Evolutionary conservation across 2,329 filamentous ascomycete species (phyloP).

Genomic region (Arthrinium puccinioides): DNA sequence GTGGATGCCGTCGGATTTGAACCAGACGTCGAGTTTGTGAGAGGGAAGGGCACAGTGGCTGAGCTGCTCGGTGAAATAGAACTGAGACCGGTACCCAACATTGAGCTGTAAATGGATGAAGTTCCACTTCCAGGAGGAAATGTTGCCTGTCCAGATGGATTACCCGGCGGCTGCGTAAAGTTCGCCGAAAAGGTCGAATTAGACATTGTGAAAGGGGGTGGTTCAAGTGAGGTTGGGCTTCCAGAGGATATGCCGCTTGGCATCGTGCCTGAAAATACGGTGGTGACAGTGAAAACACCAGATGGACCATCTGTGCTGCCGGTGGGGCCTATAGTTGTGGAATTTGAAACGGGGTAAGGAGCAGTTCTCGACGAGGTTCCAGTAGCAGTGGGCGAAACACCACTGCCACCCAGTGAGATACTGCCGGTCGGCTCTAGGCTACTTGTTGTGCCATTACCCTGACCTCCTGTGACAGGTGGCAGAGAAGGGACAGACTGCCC

Average conservation of each 20-base stretch:
- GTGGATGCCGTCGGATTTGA: not conserved
- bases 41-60: not conserved
- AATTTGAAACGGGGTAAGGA: constrained; percentile 1
- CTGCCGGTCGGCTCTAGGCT: too few relatives aligned
- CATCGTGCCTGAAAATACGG: too few relatives aligned
- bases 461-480: too few relatives aligned
- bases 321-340: too few relatives aligned
- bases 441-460: too few relatives aligned
- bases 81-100: not conserved
- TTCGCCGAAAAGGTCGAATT: constrained; percentile 6
- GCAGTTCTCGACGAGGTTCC: not conserved
- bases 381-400: not conserved
- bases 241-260: too few relatives aligned
- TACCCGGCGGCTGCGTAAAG: not conserved
- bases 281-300: too few relatives aligned
- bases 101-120: not conserved
- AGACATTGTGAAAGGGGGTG: constrained; percentile 6
- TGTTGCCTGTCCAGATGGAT: not conserved
- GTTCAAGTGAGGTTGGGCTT: not conserved
- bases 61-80: not conserved
- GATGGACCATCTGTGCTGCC: too few relatives aligned
- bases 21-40: not conserved
- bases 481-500: not conserved
- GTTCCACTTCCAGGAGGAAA: not conserved
- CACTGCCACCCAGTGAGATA: too few relatives aligned